These are phyloP conservation scores for Hanseniaspora uvarum DNA, from an alignment of 1,139 yeast species.

Conservation along the genomic window DNA sequence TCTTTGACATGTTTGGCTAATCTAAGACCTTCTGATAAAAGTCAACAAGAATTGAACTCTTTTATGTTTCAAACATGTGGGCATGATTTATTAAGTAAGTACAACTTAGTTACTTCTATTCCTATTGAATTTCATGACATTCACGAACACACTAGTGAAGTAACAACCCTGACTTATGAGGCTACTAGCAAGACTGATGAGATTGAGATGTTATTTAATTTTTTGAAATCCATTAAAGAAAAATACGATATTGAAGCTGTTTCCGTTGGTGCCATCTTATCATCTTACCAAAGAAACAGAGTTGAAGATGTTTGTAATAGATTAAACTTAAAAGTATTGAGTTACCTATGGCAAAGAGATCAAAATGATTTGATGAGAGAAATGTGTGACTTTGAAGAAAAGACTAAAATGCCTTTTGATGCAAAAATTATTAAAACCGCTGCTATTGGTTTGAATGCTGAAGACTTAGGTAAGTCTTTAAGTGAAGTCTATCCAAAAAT, in stretches of 20 bases:
- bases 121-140: slow-evolving; percentile 73
- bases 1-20: slow-evolving; percentile 77
- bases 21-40: slow-evolving; percentile 48
- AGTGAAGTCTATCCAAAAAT: slow-evolving; percentile 52
- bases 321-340: slow-evolving; percentile 54
- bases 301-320: slow-evolving; percentile 84
- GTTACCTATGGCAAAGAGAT: slow-evolving; percentile 82
- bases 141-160: slow-evolving; percentile 45
- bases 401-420: slow-evolving; percentile 44
- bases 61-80: slow-evolving; percentile 99
- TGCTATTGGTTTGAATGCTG: slow-evolving; percentile 63
- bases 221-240: slow-evolving; percentile 40
- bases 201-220: slow-evolving; percentile 61
- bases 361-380: slow-evolving; percentile 72
- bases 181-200: slow-evolving; percentile 57
- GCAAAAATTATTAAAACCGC: slow-evolving; percentile 89
- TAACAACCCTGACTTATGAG: slow-evolving; percentile 57
- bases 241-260: slow-evolving; percentile 67
- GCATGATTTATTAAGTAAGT: slow-evolving; percentile 59
- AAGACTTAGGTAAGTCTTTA: slow-evolving; percentile 60
- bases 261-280: slow-evolving; percentile 89
- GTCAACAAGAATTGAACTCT: slow-evolving; percentile 66
- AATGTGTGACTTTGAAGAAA: slow-evolving; percentile 42
- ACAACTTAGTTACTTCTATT: slow-evolving; percentile 45
- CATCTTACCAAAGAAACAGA: slow-evolving; percentile 84